Evolutionary conservation across 495 filamentous ascomycete species (phyloP), one percentile per base, ranked within the genome.

Genomic region (Tricharina praecox): DNA sequence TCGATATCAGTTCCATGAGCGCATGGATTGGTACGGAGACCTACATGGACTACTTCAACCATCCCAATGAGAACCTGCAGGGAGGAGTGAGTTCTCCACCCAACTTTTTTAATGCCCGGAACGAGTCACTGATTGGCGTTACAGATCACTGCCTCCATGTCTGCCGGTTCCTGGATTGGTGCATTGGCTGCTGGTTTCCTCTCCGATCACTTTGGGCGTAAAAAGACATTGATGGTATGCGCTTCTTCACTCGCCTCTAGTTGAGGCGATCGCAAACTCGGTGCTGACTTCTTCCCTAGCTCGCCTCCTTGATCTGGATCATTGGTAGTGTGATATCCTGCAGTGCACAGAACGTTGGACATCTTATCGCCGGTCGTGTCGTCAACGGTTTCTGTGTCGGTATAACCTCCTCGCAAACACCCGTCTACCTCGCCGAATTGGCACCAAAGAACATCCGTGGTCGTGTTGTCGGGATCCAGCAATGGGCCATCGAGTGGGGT

Each of bases 401-500:
- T 54, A 79, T 86, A 56, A 80, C 76, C 63, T 83, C 78, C 34
- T 81, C 81, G 23, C 79, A 84, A 55, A 79, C 84, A 25, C 82
- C 82, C 0, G 80, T 85, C 45, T 86, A 86, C 60, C 77, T 85
- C 44, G 74, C 78, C 18, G 82, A 86, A 55, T 55, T 86, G 5
- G 71, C 81, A 3, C 77, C 74, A 7, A 79, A 79, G 2, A 68
- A 70, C 30, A 77, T 76, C 63, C 74, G 82, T 56, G 81, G 82
- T 23, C 70, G 78, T 26, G 68, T 88, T 13, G 74, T 84, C 24
- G 76, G 78, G 26, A 66, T 75, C 49, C 77, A 85, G 52, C 81
- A 84, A 64, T 82, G 80, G 79, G 75, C 81, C 36, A 82, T 85
- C 51, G 82, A 77, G 45, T 82, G 78, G 77, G 82, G 82, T 59